These are phyloP conservation scores for Leccinum rimulosum DNA, from an alignment of 768 basidiomycete species.

Conservation along the genomic window DNA sequence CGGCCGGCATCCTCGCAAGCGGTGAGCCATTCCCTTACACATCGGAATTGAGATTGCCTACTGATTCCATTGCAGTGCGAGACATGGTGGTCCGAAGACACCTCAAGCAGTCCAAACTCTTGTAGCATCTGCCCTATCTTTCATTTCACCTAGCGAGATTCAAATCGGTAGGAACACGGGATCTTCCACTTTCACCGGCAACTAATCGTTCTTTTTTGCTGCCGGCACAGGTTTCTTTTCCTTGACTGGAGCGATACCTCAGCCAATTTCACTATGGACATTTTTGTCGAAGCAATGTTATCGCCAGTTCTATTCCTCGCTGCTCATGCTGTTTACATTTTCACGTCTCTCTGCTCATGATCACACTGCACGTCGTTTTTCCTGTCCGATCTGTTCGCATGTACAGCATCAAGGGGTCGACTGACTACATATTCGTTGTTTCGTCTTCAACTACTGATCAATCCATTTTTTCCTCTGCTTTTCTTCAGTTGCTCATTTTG, in stretches of 20 bases:
- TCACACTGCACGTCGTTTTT: neutral
- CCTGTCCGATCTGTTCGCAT: neutral
- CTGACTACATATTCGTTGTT: neutral
- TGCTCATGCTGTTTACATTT: slow-evolving; percentile 7
- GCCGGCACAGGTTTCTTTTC: slow-evolving; percentile 4
- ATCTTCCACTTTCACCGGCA: neutral
- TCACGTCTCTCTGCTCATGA: slow-evolving; percentile 5
- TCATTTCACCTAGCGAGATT: neutral
- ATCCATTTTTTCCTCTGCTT: neutral
- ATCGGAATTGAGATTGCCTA: neutral
- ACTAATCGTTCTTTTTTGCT: slow-evolving; percentile 3
- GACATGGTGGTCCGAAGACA: slow-evolving; percentile 84
- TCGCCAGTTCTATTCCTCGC: slow-evolving; percentile 11
- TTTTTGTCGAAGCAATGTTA: slow-evolving; percentile 13
- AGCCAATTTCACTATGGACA: slow-evolving; percentile 6
- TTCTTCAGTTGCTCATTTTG: neutral
- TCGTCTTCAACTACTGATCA: neutral
- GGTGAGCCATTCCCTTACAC: slow-evolving; percentile 41
- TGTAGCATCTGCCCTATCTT: slow-evolving; percentile 35
- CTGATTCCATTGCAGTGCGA: slow-evolving; percentile 46
- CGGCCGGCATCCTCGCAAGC: slow-evolving; percentile 73
- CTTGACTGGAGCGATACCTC: slow-evolving; percentile 1
- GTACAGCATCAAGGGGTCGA: neutral
- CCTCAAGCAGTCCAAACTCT: slow-evolving; percentile 67
- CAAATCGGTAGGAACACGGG: slow-evolving; percentile 8